Base-by-base conservation (phyloP, 257 asterid genomes). In the Haberlea rhodopensis region DNA sequence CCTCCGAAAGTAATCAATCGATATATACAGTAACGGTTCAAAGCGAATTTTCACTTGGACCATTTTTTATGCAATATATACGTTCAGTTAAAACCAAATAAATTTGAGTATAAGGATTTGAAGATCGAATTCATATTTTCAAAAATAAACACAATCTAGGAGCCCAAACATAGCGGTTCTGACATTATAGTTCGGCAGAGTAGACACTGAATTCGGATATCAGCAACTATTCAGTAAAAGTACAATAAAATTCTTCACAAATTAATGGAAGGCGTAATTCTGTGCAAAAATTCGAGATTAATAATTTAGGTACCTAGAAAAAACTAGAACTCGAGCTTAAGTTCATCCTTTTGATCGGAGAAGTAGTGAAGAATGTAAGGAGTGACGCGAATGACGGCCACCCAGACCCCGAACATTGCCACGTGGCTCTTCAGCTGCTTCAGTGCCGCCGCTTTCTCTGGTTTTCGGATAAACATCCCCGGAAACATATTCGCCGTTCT, bases 341-440 rank as follows among this genome's bases (percentile, higher is more conserved):
- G 85, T 55, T 81, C 91, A 24, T 91, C 95, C 4, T 61, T 78
- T 18, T 68, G 81, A 31, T 80, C 90, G 63, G 94, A 88, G 65
- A 91, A 78, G 85, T 82, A 91, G 81, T 86, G 87, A 59, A 88
- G 91, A 64, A 88, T 8, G 75, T 84, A 91, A 21, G 95, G 99
- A 5, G 96, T 37, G 73, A 75, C 79, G 57, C 98, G 95, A 79
- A 89, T 78, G 11, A 76, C 87, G 6, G 78, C 88, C 26, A 87
- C 96, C 95, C 99, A 92, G 34, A 75, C 84, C 29, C 96, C 97
- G 75, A 87, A 92, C 82, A 81, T 75, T 15, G 76, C 75, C 8
- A 73, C 96, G 73, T 92, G 97, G 66, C 71, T 69, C 84, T 79
- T 89, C 63, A 92, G 85, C 96, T 89, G 90, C 97, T 87, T 87